Percentiles rank a stretch among this genome's conserved stretches.
These are phyloP conservation scores for Boletus tylopilopsis DNA, from an alignment of 768 basidiomycete species.

Conservation along the genomic window DNA sequence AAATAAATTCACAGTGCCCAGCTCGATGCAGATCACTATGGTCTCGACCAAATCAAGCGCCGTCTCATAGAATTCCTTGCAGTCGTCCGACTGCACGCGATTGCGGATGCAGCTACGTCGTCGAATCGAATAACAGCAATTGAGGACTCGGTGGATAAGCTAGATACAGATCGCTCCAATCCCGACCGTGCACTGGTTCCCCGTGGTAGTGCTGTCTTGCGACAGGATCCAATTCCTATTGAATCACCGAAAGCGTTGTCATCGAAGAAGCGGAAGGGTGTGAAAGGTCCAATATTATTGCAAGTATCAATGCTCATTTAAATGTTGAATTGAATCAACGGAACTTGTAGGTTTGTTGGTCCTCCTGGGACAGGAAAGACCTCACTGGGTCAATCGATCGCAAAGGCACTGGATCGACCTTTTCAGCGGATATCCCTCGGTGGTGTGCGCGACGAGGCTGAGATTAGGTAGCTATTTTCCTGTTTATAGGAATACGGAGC, in stretches of 20 bases:
- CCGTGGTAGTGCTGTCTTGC: conserved; percentile 14
- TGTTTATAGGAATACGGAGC: conserved; percentile 4
- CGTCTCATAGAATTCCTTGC: conserved; percentile 90
- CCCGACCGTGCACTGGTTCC: conserved; percentile 21
- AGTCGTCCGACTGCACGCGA: conserved; percentile 60
- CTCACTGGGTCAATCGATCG: conserved; percentile 85
- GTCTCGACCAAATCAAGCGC: conserved; percentile 89
- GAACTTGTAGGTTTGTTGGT: conserved; percentile 65
- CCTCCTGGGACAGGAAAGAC: conserved; percentile 93
- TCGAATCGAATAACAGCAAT: not conserved
- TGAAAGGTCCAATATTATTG: conserved; percentile 75
- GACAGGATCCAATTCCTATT: conserved; percentile 3
- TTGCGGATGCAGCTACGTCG: conserved; percentile 19
- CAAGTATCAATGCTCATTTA: conserved; percentile 26
- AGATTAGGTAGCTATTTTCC: conserved; percentile 43
- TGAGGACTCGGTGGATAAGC: conserved; percentile 17
- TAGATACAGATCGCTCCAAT: conserved; percentile 17
- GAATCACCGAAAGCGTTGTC: conserved; percentile 3
- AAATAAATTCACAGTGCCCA: conserved; percentile 37
- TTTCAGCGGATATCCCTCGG: conserved; percentile 93
- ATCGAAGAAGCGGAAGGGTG: conserved; percentile 34
- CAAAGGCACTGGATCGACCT: conserved; percentile 74
- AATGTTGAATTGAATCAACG: not conserved
- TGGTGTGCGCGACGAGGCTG: conserved; percentile 90
- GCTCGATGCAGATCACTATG: conserved; percentile 89